Conservation (phyloP, 2,329 filamentous ascomycete species). For the Neonectria punicea region DNA sequence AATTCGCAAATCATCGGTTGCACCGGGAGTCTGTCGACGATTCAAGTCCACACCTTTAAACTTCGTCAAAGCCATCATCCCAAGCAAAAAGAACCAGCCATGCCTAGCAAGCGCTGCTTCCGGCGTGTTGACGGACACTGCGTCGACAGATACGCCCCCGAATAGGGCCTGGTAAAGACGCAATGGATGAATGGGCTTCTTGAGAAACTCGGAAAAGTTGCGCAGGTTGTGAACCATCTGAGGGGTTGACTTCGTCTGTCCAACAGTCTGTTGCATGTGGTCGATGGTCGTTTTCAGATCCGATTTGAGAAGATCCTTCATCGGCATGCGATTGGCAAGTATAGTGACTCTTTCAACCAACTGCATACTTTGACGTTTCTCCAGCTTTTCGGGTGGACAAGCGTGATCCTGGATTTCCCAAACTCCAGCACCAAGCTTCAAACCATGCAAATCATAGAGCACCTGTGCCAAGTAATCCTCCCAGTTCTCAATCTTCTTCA, state of each 20-base stretch:
- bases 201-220: slow-evolving; percentile 83
- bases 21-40: slow-evolving; percentile 79
- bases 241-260: slow-evolving; percentile 79
- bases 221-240: slow-evolving; percentile 89
- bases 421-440: slow-evolving; percentile 76
- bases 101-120: slow-evolving; percentile 80
- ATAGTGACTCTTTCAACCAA: slow-evolving; percentile 86
- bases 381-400: slow-evolving; percentile 80
- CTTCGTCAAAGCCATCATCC: slow-evolving; percentile 87
- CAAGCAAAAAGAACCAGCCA: slow-evolving; percentile 92
- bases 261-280: slow-evolving; percentile 89
- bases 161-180: slow-evolving; percentile 83
- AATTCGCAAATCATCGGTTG: slow-evolving; percentile 85
- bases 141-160: slow-evolving; percentile 79
- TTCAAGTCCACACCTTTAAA: slow-evolving; percentile 77
- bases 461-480: slow-evolving; percentile 89
- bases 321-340: slow-evolving; percentile 83
- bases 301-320: slow-evolving; percentile 92
- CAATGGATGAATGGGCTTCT: slow-evolving; percentile 83
- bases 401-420: slow-evolving; percentile 81
- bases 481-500: slow-evolving; percentile 81
- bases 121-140: slow-evolving; percentile 73
- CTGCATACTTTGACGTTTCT: slow-evolving; percentile 81
- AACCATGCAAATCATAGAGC: slow-evolving; percentile 82
- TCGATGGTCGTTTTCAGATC: slow-evolving; percentile 92